These are phyloP conservation scores for Plasmodium yoelii DNA, from an alignment of 169 alveolate species.

Conservation along the genomic window DNA sequence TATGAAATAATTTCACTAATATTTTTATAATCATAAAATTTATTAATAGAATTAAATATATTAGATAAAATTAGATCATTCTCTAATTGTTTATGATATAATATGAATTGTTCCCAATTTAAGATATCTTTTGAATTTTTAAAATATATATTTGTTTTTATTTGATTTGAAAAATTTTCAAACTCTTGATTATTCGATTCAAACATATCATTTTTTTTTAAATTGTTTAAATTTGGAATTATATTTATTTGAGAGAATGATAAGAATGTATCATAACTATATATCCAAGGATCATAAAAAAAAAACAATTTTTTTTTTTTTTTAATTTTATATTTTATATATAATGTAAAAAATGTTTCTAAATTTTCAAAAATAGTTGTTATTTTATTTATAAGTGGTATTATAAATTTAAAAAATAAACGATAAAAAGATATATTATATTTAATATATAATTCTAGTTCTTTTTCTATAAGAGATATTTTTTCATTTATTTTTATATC, in stretches of 20 bases:
- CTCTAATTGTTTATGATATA: constrained; percentile 1
- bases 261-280: constrained; percentile 35
- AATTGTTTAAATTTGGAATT: background rate
- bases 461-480: constrained; percentile 21
- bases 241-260: constrained; percentile 25
- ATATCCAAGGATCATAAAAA: constrained; percentile 57
- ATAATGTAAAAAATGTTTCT: constrained; percentile 42
- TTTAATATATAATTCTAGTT: constrained; percentile 22
- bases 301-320: constrained; percentile 39
- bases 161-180: background rate
- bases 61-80: background rate
- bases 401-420: constrained; percentile 24
- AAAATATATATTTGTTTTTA: background rate
- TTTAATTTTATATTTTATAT: constrained; percentile 28
- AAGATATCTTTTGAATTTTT: background rate
- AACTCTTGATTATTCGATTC: background rate
- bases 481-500: constrained; percentile 24
- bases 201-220: background rate
- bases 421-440: constrained; percentile 26
- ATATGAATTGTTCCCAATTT: background rate
- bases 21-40: constrained; percentile 4
- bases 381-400: constrained; percentile 23
- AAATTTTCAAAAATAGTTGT: constrained; percentile 33
- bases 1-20: constrained; percentile 5
- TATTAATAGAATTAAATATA: background rate